phyloP scores from a whole-genome alignment of 352 stramenopile species.

The Globisporangium echinulatum region DNA sequence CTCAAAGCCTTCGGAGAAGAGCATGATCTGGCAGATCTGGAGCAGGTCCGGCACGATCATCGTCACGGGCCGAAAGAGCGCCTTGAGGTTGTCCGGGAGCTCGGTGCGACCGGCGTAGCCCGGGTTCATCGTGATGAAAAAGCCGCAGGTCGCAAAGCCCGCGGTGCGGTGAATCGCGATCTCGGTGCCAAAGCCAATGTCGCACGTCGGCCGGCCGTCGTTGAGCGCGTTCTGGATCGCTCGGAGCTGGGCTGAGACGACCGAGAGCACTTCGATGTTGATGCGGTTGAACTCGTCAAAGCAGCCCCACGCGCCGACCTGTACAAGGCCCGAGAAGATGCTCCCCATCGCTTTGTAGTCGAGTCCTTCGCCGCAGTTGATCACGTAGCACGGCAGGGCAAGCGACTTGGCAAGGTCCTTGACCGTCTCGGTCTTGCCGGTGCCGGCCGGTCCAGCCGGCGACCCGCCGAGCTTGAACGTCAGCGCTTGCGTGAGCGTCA shows the following conservation, averaged over 20 bases:
- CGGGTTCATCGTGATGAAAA: constrained; percentile 96
- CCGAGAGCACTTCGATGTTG: constrained; percentile 83
- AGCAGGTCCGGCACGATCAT: constrained; percentile 92
- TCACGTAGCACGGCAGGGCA: constrained; percentile 89
- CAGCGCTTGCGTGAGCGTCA: constrained; percentile 90
- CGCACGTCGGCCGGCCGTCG: constrained; percentile 85
- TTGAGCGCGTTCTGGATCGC: constrained; percentile 92
- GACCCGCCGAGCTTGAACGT: constrained; percentile 91
- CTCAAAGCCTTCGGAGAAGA: constrained; percentile 92
- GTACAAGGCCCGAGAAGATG: constrained; percentile 86
- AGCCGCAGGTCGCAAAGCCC: constrained; percentile 90
- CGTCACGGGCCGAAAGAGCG: constrained; percentile 89
- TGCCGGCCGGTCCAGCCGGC: constrained; percentile 85
- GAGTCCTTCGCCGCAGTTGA: constrained; percentile 88
- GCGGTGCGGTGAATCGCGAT: constrained; percentile 89
- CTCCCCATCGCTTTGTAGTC: constrained; percentile 91
- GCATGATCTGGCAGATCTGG: constrained; percentile 93
- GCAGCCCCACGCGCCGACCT: constrained; percentile 84
- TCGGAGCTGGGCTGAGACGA: constrained; percentile 84
- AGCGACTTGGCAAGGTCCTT: constrained; percentile 92
- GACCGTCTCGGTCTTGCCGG: constrained; percentile 91
- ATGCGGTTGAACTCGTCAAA: constrained; percentile 89
- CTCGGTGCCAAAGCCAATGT: constrained; percentile 89
- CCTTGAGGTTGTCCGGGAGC: constrained; percentile 91
- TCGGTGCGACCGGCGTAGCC: constrained; percentile 90